Percentiles rank a stretch among this genome's conserved stretches.
These are phyloP conservation scores for Hypoxylon lienhwacheense DNA, from an alignment of 495 filamentous ascomycete genomes.

Conservation along the genomic window DNA sequence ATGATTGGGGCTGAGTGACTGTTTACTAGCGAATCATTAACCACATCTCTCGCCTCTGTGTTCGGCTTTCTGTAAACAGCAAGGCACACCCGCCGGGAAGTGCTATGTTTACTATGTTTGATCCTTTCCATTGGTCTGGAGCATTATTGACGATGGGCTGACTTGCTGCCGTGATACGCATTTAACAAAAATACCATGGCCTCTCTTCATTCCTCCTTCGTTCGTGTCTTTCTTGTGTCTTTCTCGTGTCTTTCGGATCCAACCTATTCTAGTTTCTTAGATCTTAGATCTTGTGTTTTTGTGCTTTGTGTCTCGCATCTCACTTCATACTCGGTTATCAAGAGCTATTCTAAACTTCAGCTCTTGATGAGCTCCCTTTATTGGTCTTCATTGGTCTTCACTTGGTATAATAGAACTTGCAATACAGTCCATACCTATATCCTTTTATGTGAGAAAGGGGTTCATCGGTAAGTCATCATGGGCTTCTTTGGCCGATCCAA, in stretches of 20 bases:
- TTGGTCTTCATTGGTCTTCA: too few species aligned
- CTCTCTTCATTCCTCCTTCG: slow-evolving; percentile 16
- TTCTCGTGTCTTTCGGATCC: slow-evolving; percentile 16
- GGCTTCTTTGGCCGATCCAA: slow-evolving; percentile 51
- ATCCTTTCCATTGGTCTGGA: slow-evolving; percentile 28
- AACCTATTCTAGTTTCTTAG: slow-evolving; percentile 6
- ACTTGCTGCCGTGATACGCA: slow-evolving; percentile 24
- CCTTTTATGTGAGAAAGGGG: background rate
- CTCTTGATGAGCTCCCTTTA: slow-evolving; percentile 12
- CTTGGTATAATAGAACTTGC: slow-evolving; percentile 1
- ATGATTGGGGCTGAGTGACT: slow-evolving; percentile 35
- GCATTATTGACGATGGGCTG: slow-evolving; percentile 19
- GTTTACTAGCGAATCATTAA: slow-evolving; percentile 40
- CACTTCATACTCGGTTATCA: slow-evolving; percentile 1
- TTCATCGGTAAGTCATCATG: slow-evolving; percentile 39
- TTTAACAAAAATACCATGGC: slow-evolving; percentile 30
- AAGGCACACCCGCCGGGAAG: slow-evolving; percentile 47
- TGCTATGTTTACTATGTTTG: slow-evolving; percentile 23
- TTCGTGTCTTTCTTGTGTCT: too few species aligned
- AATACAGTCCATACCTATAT: slow-evolving; percentile 2
- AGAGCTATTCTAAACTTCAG: slow-evolving; percentile 2
- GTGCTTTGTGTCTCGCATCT: slow-evolving; percentile 13
- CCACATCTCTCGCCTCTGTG: slow-evolving; percentile 29
- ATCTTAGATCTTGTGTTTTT: slow-evolving; percentile 11
- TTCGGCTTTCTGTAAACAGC: slow-evolving; percentile 41